Percentiles rank a stretch among this genome's conserved stretches.
These are phyloP conservation scores for Fraxinus americana DNA, from an alignment of 257 asterid species.

Conservation along the genomic window DNA sequence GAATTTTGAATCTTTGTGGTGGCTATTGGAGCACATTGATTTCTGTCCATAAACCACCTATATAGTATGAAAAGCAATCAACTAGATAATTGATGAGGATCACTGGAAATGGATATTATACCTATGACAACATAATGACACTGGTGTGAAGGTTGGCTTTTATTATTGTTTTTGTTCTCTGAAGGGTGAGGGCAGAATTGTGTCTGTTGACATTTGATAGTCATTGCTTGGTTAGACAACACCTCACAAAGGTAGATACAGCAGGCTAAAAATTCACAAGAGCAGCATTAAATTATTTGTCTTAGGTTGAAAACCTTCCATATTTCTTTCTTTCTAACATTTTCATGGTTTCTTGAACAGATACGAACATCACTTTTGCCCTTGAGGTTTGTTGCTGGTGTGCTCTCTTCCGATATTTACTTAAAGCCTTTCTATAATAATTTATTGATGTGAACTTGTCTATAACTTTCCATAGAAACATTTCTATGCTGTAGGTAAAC, in stretches of 20 bases:
- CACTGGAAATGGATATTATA: background rate
- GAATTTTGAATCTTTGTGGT: background rate
- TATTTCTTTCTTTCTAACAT: background rate
- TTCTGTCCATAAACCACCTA: background rate
- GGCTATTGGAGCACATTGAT: background rate
- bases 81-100: background rate
- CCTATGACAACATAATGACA: background rate
- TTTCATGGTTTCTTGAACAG: slow-evolving; percentile 50
- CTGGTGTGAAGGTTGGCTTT: background rate
- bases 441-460: slow-evolving; percentile 17
- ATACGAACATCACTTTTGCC: slow-evolving; percentile 66
- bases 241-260: background rate
- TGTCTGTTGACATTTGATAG: background rate
- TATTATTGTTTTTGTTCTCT: background rate
- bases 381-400: slow-evolving; percentile 77
- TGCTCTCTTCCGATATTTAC: slow-evolving; percentile 24
- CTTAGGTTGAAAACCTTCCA: slow-evolving; percentile 19
- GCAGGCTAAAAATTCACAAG: background rate
- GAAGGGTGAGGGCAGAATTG: background rate
- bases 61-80: background rate
- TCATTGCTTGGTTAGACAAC: background rate
- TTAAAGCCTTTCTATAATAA: slow-evolving; percentile 19
- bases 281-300: slow-evolving; percentile 16
- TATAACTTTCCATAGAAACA: slow-evolving; percentile 2
- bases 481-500: slow-evolving; percentile 52